Evolutionary conservation across 2,329 filamentous ascomycete species (phyloP).

Genomic region (Pestalotiopsis sp.): DNA sequence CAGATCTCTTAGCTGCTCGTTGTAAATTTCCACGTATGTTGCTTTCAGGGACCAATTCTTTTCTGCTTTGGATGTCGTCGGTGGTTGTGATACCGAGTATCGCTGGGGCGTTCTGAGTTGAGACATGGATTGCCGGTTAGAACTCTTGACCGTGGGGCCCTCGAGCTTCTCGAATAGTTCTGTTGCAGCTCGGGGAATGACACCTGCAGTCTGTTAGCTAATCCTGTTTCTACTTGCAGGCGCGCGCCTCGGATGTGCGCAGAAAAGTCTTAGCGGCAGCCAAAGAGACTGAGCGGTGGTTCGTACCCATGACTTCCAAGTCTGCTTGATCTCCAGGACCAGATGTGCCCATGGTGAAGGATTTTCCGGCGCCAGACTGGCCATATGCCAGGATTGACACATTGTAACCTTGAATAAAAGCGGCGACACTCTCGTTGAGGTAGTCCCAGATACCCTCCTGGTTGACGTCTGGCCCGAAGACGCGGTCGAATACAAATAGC

Average conservation of each 20-base stretch:
- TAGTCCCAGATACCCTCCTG: conserved; percentile 97
- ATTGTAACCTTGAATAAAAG: conserved; percentile 96
- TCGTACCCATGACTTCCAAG: conserved; percentile 75
- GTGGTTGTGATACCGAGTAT: conserved; percentile 63
- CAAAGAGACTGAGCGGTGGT: background rate
- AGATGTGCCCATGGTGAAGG: conserved; percentile 97
- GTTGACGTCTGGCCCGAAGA: conserved; percentile 80
- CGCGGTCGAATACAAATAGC: conserved; percentile 93
- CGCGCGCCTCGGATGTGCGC: background rate
- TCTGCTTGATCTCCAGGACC: conserved; percentile 78
- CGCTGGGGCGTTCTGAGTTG: conserved; percentile 80
- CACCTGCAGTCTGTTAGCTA: conserved; percentile 58
- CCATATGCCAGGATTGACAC: conserved; percentile 96
- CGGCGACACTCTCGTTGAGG: conserved; percentile 82
- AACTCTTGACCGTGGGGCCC: conserved; percentile 42
- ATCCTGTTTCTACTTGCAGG: background rate
- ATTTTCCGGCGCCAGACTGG: conserved; percentile 96
- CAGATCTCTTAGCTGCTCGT: conserved; percentile 91
- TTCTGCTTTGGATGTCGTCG: conserved; percentile 49
- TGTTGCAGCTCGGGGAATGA: conserved; percentile 89
- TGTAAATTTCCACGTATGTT: conserved; percentile 97
- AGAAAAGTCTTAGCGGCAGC: background rate
- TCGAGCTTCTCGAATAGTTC: conserved; percentile 88
- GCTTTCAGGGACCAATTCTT: conserved; percentile 91
- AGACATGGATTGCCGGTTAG: conserved; percentile 69